Base-by-base conservation (phyloP, 2,329 filamentous ascomycete genomes). In the Pseudogymnoascus sp. region DNA sequence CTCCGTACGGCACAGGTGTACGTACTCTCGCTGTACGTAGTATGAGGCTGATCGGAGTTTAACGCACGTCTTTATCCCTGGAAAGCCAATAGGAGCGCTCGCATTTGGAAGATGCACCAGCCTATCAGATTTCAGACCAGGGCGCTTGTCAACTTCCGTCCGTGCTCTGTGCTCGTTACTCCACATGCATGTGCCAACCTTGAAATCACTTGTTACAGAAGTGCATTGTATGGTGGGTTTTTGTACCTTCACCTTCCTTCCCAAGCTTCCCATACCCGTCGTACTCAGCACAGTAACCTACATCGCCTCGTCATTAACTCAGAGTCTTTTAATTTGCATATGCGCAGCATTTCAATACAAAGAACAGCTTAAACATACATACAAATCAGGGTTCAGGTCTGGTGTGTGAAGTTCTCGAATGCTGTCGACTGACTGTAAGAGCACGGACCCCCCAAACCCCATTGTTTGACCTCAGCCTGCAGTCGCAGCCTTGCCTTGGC, bases 161-260 rank as follows among this genome's bases (percentile, higher is more conserved):
- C 16, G 50, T 56, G 50, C 50, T 35, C 6, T 12, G 50, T 56
- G 14, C 3, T 33, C 28, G 28, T 56, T 56, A 22, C 50, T 56
- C 50, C 50, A 56, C 50, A 33, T 56, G 50, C 50, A 33, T 56
- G 50, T 56, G 50, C 50, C 50, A 56, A 56, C 50, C 50, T 56
- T 56, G 33, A 56, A 56, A 56, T 10, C 16, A 33, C 50, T 8
- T 19, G 19, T 19, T 19, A 19, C 19, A 19, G 19, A n/a, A n/a
- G 41, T 46, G 41, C 11, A 46, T 26, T 46, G 12, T 24, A 46
- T 26, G 19, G 41, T 26, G 26, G 22, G 26, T 5, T 12, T 7
- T 14, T 26, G 41, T 46, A 46, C 41, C 41, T 46, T 26, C 40
- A 46, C 22, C 12, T 46, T 46, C 19, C 19, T n/a, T 46, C 6